Base-by-base conservation (phyloP, 805 yeast genomes). In the Yarrowia osloensis region DNA sequence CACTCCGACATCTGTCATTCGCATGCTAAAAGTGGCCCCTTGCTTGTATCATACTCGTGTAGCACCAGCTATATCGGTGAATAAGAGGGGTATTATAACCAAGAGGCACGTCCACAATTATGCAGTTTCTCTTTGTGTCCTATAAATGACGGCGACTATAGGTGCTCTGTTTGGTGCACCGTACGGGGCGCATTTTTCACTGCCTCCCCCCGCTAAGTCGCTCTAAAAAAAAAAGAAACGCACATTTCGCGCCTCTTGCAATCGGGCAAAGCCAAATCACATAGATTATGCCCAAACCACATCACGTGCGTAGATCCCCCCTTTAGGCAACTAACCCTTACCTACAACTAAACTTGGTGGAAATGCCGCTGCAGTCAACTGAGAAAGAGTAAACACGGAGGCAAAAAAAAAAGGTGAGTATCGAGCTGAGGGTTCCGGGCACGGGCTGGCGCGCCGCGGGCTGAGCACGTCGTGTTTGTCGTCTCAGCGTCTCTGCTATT, bases 381-480 rank as follows among this genome's bases (percentile, higher is more conserved):
- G 33, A 54, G 61, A 54, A 54, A 54, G 44, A 54, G 61, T 54
- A 54, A 54, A 54, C 61, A 54, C 63, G 63, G 63, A 57, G 63
- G 49, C 63, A 40, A 57, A 57, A 26, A 37, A 31, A 35, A 57
- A 57, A 57, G 15, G 63, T 57, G 63, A 57, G 63, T 57, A 40
- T 26, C 7, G 49, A 21, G 17, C 46, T 1, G 15, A 17, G 46
- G 42, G 22, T 22, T 15, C 24, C 2, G 22, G 26, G 46, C 13
- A 2, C 12, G 26, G 8, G 29, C 28, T 13, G 49, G 28, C 19
- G 49, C 19, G 19, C 24, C 2, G 31, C 11, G 4, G 40, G 3
- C 57, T 19, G 46, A 1, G 13, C 2, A 40, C 24, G 24, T 2
- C 26, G 15, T 21, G 24, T 5, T 21, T 11, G 15, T 40, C 15